Conservation (phyloP, 2,329 filamentous ascomycete species). For the Ascochyta clinopodiicola region DNA sequence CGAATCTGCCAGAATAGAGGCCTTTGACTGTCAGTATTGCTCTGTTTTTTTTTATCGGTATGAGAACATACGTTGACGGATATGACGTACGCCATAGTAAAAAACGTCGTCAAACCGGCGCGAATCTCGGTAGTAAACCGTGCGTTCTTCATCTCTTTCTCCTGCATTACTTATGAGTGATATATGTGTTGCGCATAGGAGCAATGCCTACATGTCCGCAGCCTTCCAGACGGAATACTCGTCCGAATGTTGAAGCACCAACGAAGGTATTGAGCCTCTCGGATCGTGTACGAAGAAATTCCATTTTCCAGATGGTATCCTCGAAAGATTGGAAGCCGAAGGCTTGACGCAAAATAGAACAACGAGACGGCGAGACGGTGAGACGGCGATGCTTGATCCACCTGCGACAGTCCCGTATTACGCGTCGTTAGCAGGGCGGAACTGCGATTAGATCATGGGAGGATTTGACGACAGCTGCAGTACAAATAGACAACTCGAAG, state of each 20-base stretch:
- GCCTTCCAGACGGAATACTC: conserved; percentile 76
- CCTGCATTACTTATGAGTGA: conserved; percentile 53
- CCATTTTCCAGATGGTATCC: conserved; percentile 28
- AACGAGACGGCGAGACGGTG: neutral
- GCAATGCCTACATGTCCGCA: conserved; percentile 74
- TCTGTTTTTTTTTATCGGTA: neutral
- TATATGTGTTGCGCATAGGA: neutral
- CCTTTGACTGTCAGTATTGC: conserved; percentile 31
- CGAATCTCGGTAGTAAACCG: conserved; percentile 83
- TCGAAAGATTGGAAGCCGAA: neutral
- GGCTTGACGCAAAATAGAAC: neutral
- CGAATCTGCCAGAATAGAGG: conserved; percentile 57
- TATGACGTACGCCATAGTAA: conserved; percentile 54
- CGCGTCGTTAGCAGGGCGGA: neutral
- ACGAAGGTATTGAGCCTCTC: conserved; percentile 35
- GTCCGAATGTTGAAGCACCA: conserved; percentile 47
- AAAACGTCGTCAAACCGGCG: conserved; percentile 76
- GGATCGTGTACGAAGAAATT: conserved; percentile 22
- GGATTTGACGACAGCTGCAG: conserved; percentile 1
- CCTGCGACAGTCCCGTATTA: conserved; percentile 3
- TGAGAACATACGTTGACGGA: conserved; percentile 34
- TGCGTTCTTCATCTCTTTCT: conserved; percentile 74
- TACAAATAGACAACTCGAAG: neutral
- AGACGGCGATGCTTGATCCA: conserved; percentile 6
- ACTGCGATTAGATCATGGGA: neutral